Evolutionary conservation across 331 rosid genomes (phyloP), one percentile per base, ranked within the genome.

Genomic region (Arachis monticola): DNA sequence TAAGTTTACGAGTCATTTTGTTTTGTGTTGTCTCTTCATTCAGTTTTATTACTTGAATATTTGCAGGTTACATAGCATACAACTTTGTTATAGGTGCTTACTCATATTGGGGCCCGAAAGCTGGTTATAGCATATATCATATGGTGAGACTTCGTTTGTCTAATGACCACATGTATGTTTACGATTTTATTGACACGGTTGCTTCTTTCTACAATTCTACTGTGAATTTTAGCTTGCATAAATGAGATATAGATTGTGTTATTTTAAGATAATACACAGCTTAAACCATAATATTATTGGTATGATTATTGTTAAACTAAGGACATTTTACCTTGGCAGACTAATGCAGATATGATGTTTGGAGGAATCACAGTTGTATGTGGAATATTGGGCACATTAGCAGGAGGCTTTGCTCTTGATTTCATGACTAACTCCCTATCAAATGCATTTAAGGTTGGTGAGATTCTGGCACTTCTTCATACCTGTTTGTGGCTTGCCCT

Each of bases 81-180:
- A 94, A 80, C 80, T 94, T 92, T 56, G 97, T 94, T 74, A 66
- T 94, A 1, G 99, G 99, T 48, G 96, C 99, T 52, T 94, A 92
- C 89, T 90, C 97, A 7, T 94, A 90, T 78, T 94, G 97, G 97
- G 99, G 99, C 1, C 97, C 99, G 2, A 92, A 92, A 80, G 99
- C 97, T 59, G 99, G 99, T 70, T 87, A 87, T 78, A 88, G 67
- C 68, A 90, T 94, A 64, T 94, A 94, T 82, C 38, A 92, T 52
- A 92, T 94, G 99, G 99, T 92, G 74, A 83, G 87, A 22, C 12
- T 31, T 78, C 60, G 32, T 79, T 47, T 68, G 12, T 71, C 69
- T 61, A 70, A 50, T 64, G 17, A 46, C 38, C 8, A 42, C 38
- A 42, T 9, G 11, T 63, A 13, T 71, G 67, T 47, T 40, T 41